Base-by-base conservation (phyloP, 306 rosid genomes). In the Alnus rubra region DNA sequence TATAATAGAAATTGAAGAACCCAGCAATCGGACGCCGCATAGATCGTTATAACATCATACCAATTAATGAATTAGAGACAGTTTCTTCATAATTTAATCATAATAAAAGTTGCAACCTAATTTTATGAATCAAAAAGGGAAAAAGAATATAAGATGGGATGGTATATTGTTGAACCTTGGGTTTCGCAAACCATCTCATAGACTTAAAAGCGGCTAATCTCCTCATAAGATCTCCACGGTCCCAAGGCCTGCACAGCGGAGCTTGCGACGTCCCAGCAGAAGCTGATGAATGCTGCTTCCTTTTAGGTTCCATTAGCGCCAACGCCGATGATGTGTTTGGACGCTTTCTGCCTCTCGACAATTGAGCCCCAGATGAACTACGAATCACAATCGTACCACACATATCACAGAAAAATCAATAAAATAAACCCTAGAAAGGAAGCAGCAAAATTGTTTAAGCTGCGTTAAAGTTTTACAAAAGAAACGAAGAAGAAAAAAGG, bases 121-220 rank as follows among this genome's bases (percentile, higher is more conserved):
- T 74, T 50, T 51, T 11, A 37, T 56, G 60, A 33, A 69, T 16
- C n/a, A 48, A 37, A 65, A 42, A 31, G 14, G 19, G 52, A 35
- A 44, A 12, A 4, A 64, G 64, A 3, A 53, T 52, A 71, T 51
- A 74, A 47, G 14, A 52, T 35, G 5, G 62, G 49, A 69, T 39
- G 70, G 23, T 16, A 14, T 53, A 18, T 45, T 72, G 83, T 51
- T 72, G 44, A 69, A 94, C 98, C 97, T 92, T 84, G 16, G 97
- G 98, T 86, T 92, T 95, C 35, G 98, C 98, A 84, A 95, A 95
- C 98, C 98, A 95, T 3, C 93, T 89, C 77, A 95, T 95, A n/a
- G 98, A 91, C 83, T 91, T 95, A 89, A 95, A 92, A 77, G 98
- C 91, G 48, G 93, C 83, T 74, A 91, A 76, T 88, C 98, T 92